Conservation (phyloP, 1,139 yeast species). For the Citeromyces siamensis region DNA sequence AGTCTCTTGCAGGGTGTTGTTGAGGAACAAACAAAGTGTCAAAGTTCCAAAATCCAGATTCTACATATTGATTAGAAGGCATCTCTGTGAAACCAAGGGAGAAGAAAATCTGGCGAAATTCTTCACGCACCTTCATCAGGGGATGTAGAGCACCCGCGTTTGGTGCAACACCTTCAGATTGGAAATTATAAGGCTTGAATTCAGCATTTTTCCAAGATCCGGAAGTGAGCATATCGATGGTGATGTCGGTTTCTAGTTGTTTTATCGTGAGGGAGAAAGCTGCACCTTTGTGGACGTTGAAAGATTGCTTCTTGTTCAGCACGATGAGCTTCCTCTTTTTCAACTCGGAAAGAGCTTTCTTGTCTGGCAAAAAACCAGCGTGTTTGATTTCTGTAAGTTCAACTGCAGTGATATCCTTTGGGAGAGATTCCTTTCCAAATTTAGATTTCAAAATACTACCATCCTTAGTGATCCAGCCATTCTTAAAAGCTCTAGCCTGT, state of each 20-base stretch:
- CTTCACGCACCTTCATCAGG: constrained; percentile 90
- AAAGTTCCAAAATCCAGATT: constrained; percentile 97
- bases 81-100: constrained; percentile 97
- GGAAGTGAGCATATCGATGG: constrained; percentile 76
- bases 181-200: constrained; percentile 93
- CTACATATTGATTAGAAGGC: constrained; percentile 98
- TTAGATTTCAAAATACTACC: constrained; percentile 65
- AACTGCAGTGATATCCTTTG: constrained; percentile 56
- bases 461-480: constrained; percentile 88
- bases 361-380: constrained; percentile 44
- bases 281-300: constrained; percentile 64
- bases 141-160: constrained; percentile 94
- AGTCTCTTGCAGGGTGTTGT: constrained; percentile 98
- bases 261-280: constrained; percentile 75
- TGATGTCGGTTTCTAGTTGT: constrained; percentile 83
- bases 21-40: constrained; percentile 95
- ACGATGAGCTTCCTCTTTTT: constrained; percentile 85
- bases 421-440: constrained; percentile 25
- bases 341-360: constrained; percentile 68
- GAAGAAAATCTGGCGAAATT: constrained; percentile 94
- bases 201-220: constrained; percentile 77
- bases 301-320: constrained; percentile 66
- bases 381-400: constrained; percentile 42
- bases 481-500: constrained; percentile 97
- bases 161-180: constrained; percentile 86